Percentiles rank a stretch among this genome's conserved stretches.
phyloP scores from a whole-genome alignment of 805 yeast species.

The Lachancea waltii region DNA sequence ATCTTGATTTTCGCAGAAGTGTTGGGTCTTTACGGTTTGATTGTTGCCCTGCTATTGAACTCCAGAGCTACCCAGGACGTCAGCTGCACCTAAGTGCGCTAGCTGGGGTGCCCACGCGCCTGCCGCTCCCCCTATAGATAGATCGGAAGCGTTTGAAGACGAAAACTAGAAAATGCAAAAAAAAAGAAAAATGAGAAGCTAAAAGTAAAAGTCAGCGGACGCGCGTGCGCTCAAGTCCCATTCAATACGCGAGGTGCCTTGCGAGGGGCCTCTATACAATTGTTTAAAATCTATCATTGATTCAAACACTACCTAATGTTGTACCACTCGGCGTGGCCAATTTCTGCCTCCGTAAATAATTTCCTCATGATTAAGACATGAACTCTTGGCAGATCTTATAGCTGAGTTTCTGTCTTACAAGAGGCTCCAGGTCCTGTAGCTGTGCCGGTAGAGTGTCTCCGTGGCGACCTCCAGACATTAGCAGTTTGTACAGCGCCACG shows the following conservation, averaged over 20 bases:
- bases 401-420: conserved; percentile 20
- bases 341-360: neutral
- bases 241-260: neutral
- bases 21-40: conserved; percentile 95
- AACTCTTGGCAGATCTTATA: conserved; percentile 29
- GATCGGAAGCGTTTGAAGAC: neutral
- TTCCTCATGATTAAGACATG: conserved; percentile 14
- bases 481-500: conserved; percentile 8
- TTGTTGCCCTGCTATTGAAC: conserved; percentile 95
- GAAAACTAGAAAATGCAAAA: neutral
- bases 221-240: neutral
- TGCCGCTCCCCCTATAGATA: neutral
- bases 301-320: neutral
- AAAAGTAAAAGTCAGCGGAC: too few relatives aligned
- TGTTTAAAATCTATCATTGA: conserved; percentile 5
- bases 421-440: conserved; percentile 14
- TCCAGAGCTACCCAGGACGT: conserved; percentile 96
- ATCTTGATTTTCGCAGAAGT: conserved; percentile 98
- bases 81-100: conserved; percentile 39
- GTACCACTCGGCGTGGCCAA: neutral
- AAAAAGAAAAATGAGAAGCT: neutral
- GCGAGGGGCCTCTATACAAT: neutral
- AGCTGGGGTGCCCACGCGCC: neutral
- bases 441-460: conserved; percentile 14
- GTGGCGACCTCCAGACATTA: conserved; percentile 3